Base-by-base conservation (phyloP, 257 asterid genomes). In the Avicennia marina region DNA sequence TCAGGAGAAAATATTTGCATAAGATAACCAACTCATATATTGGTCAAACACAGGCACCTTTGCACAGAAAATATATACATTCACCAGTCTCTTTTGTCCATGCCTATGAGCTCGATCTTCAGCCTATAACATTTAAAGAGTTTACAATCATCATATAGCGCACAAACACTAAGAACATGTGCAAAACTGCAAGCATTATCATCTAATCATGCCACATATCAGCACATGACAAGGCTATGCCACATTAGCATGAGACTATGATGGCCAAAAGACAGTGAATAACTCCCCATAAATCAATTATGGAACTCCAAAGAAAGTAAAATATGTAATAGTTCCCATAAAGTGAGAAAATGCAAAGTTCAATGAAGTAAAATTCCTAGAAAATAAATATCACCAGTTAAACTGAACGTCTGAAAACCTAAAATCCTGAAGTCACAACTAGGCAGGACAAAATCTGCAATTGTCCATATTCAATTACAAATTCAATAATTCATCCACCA, bases 91-190 rank as follows among this genome's bases (percentile, higher is more conserved):
- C 58, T 75, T 88, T 69, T 91, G 98, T 50, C 98, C 98, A 57
- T 77, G 86, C 75, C 98, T 83, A 66, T 91, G 98, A 66, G 93
- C 95, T 81, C 98, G 87, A 75, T 78, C 84, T 84, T 91, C 98
- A 64, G 98, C 98, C 98, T 91, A 58, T 75, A 66, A 53, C 65
- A 58, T 56, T 56, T 27, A 60, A 66, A 41, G 50, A 52, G 65
- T 40, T 21, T 26, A 34, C 22, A 69, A 76, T n/a, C n/a, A n/a
- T n/a, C n/a, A n/a, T n/a, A n/a, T n/a, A n/a, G n/a, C n/a, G n/a
- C n/a, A n/a, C n/a, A n/a, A n/a, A n/a, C n/a, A n/a, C n/a, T n/a
- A n/a, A n/a, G n/a, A n/a, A n/a, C n/a, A n/a, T n/a, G n/a, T n/a
- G n/a, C n/a, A n/a, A n/a, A n/a, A n/a, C n/a, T n/a, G n/a, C n/a